Percentiles rank a stretch among this genome's conserved stretches.
These are phyloP conservation scores for Goffeauzyma gilvescens DNA, from an alignment of 768 basidiomycete species.

Conservation along the genomic window DNA sequence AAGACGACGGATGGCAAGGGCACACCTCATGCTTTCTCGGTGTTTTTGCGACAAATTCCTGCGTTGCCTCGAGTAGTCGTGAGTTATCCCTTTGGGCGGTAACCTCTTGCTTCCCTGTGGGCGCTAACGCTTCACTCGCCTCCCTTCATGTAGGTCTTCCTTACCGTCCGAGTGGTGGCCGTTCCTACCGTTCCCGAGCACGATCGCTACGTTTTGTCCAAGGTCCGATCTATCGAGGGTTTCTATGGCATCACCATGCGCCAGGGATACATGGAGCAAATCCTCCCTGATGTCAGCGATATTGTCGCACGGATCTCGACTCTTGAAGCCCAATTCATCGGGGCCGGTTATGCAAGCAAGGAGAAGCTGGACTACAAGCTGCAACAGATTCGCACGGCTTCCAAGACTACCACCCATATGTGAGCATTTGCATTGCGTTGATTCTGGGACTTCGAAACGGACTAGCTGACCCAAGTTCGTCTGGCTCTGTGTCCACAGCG, in stretches of 20 bases:
- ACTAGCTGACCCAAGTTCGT: neutral
- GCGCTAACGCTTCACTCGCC: neutral
- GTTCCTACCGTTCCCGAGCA: conserved; percentile 37
- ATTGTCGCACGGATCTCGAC: conserved; percentile 41
- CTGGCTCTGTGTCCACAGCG: conserved; percentile 28
- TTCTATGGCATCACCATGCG: conserved; percentile 13
- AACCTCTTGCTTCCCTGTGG: too few relatives aligned
- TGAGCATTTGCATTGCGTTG: conserved; percentile 27
- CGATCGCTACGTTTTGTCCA: conserved; percentile 43
- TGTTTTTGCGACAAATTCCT: conserved; percentile 49
- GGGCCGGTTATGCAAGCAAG: too few relatives aligned
- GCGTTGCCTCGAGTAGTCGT: conserved; percentile 49
- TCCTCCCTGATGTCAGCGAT: conserved; percentile 31
- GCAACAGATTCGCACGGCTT: conserved; percentile 36
- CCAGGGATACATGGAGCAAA: conserved; percentile 45
- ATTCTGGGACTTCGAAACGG: neutral
- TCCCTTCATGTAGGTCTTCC: conserved; percentile 39
- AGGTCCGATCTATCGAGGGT: conserved; percentile 40
- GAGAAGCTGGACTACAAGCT: too few relatives aligned
- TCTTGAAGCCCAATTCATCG: too few relatives aligned
- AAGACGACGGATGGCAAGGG: conserved; percentile 41
- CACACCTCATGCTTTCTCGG: conserved; percentile 49
- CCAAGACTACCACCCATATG: conserved; percentile 41
- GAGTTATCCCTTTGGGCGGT: conserved; percentile 30
- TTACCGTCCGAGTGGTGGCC: conserved; percentile 42